phyloP scores from a whole-genome alignment of 2,329 filamentous ascomycete species.

The Corynespora cassiicola region DNA sequence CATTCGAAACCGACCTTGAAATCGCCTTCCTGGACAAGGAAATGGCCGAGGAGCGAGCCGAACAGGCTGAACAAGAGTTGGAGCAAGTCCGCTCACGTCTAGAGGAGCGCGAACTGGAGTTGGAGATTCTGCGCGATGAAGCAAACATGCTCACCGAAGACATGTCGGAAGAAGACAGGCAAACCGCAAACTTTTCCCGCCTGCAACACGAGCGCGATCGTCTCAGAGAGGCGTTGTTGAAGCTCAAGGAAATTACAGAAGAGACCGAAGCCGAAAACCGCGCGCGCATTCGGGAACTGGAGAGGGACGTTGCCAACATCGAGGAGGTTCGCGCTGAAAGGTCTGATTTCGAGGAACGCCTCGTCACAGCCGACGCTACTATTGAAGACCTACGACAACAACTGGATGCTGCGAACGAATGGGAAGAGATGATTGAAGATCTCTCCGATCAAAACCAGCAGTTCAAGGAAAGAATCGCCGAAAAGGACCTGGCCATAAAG shows the following conservation, averaged over 20 bases:
- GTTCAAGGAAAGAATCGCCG: slow-evolving; percentile 81
- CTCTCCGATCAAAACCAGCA: slow-evolving; percentile 86
- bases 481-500: slow-evolving; percentile 80
- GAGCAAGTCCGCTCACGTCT: slow-evolving; percentile 76
- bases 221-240: slow-evolving; percentile 81
- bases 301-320: slow-evolving; percentile 35
- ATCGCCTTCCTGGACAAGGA: slow-evolving; percentile 88
- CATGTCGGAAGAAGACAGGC: slow-evolving; percentile 86
- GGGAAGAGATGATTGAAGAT: slow-evolving; percentile 93
- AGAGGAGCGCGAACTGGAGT: slow-evolving; percentile 86
- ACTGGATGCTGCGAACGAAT: slow-evolving; percentile 84
- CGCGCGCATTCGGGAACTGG: slow-evolving; percentile 51
- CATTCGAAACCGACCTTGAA: slow-evolving; percentile 85
- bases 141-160: slow-evolving; percentile 83
- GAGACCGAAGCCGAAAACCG: slow-evolving; percentile 82
- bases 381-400: slow-evolving; percentile 89
- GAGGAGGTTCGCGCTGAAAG: slow-evolving; percentile 64
- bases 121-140: slow-evolving; percentile 86
- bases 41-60: slow-evolving; percentile 93
- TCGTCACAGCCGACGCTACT: slow-evolving; percentile 74
- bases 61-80: slow-evolving; percentile 80
- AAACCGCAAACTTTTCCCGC: slow-evolving; percentile 86
- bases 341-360: slow-evolving; percentile 72
- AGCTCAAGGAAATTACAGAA: slow-evolving; percentile 84
- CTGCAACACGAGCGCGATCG: slow-evolving; percentile 91